A percentile compares a stretch with the other conserved stretches of the same genome.
Conservation (phyloP, 805 yeast species). For the Spathaspora girioi region DNA sequence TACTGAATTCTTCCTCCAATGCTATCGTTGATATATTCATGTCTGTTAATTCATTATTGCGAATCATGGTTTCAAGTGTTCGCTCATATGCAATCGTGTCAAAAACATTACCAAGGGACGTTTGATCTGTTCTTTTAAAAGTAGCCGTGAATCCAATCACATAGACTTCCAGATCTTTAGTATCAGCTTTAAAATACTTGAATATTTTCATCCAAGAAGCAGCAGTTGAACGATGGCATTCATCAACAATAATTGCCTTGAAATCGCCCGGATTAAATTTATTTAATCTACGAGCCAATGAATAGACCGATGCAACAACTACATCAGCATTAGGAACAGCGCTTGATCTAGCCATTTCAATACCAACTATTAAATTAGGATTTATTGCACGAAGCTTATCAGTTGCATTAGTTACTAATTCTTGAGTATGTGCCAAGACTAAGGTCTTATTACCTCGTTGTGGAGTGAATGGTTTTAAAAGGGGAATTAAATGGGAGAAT, state of each 20-base stretch:
- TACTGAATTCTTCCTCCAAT: constrained; percentile 41
- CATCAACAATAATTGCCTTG: constrained; percentile 79
- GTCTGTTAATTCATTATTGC: constrained; percentile 65
- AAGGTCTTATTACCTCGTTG: constrained; percentile 40
- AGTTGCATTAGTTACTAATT: constrained; percentile 70
- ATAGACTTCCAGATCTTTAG: constrained; percentile 40
- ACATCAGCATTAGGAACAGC: constrained; percentile 54
- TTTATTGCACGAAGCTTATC: constrained; percentile 40
- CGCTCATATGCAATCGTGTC: constrained; percentile 74
- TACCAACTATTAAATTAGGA: constrained; percentile 51
- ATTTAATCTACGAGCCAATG: constrained; percentile 44
- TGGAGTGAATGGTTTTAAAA: constrained; percentile 27
- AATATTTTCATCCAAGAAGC: constrained; percentile 57
- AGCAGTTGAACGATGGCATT: constrained; percentile 90
- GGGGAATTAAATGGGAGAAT: constrained; percentile 55
- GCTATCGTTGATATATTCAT: constrained; percentile 60
- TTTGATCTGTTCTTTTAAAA: constrained; percentile 69
- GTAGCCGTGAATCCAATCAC: constrained; percentile 91
- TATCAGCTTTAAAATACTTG: constrained; percentile 51
- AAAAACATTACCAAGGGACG: constrained; percentile 52
- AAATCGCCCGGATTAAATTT: constrained; percentile 53
- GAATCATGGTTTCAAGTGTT: constrained; percentile 61
- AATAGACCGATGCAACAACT: constrained; percentile 73
- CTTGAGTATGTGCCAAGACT: constrained; percentile 78
- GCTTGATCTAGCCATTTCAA: constrained; percentile 64